Percentiles rank a stretch among this genome's conserved stretches.
Conservation (phyloP, 139 green algal genomes). For the Chlamydomonas eustigma region DNA sequence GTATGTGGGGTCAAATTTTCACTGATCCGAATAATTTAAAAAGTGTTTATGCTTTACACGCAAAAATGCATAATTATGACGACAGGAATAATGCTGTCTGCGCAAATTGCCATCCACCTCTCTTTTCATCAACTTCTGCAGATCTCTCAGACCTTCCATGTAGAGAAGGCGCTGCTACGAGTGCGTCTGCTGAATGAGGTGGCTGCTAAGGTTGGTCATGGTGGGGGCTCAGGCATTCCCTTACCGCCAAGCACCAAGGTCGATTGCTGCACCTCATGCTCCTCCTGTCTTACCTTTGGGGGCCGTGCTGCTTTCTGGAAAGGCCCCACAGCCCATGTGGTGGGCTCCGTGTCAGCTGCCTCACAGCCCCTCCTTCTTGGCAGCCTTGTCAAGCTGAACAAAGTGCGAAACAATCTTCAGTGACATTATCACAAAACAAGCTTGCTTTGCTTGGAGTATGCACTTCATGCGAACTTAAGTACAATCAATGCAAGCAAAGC, state of each 20-base stretch:
- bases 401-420: background rate
- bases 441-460: too few species aligned
- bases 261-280: background rate
- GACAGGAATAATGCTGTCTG: too few species aligned
- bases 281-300: background rate
- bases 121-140: background rate
- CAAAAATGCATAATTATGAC: too few species aligned
- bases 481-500: too few species aligned
- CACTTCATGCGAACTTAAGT: too few species aligned
- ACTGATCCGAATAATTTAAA: too few species aligned
- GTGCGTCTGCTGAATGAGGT: conserved; percentile 25
- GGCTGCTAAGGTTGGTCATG: background rate
- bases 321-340: background rate
- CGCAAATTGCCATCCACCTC: too few species aligned
- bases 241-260: conserved; percentile 2
- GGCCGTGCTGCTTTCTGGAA: conserved; percentile 17
- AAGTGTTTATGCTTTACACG: too few species aligned
- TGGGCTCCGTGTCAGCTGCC: background rate
- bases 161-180: background rate
- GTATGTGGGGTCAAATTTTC: too few species aligned
- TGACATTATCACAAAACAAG: too few species aligned
- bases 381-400: conserved; percentile 26
- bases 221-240: background rate
- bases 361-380: conserved; percentile 15
- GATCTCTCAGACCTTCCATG: conserved; percentile 7